Evolutionary conservation across 345 rosid genomes (phyloP).

Genomic region (Eucalyptus tenuipes): DNA sequence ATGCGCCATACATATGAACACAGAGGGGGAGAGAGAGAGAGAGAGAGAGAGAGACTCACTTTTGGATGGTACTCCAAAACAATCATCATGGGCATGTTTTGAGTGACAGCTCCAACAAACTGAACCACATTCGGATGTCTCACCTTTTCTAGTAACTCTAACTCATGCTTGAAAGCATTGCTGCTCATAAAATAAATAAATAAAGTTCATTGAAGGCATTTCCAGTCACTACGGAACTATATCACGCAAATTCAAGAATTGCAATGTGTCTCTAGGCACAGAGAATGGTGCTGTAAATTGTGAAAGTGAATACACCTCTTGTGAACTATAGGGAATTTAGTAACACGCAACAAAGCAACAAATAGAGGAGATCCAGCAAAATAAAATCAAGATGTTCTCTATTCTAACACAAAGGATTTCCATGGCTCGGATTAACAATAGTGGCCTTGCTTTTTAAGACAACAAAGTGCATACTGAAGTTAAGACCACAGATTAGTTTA

Average conservation of each 20-base stretch:
- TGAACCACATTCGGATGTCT: conserved; percentile 97
- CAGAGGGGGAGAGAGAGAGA: neutral
- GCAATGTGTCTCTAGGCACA: neutral
- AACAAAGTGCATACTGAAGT: neutral
- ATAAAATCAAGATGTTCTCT: neutral
- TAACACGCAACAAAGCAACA: neutral
- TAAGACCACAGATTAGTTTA: neutral
- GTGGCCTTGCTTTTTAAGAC: neutral
- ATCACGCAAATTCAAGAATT: neutral
- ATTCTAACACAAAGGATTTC: neutral
- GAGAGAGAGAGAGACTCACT: conserved; percentile 27
- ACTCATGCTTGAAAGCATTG: conserved; percentile 73
- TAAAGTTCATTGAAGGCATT: neutral
- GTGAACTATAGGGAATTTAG: neutral
- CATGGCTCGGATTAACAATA: neutral
- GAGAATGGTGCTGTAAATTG: neutral
- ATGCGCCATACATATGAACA: neutral
- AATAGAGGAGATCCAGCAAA: neutral
- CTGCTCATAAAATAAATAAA: conserved; percentile 23
- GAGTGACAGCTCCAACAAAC: conserved; percentile 99
- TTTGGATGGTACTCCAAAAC: conserved; percentile 74
- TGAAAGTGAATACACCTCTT: neutral
- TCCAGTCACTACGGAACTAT: neutral
- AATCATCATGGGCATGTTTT: conserved; percentile 96
- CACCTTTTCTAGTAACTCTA: conserved; percentile 72